Evolutionary conservation across 2,329 filamentous ascomycete species (phyloP), one percentile per base, ranked within the genome.

Genomic region (Ascochyta lentis): DNA sequence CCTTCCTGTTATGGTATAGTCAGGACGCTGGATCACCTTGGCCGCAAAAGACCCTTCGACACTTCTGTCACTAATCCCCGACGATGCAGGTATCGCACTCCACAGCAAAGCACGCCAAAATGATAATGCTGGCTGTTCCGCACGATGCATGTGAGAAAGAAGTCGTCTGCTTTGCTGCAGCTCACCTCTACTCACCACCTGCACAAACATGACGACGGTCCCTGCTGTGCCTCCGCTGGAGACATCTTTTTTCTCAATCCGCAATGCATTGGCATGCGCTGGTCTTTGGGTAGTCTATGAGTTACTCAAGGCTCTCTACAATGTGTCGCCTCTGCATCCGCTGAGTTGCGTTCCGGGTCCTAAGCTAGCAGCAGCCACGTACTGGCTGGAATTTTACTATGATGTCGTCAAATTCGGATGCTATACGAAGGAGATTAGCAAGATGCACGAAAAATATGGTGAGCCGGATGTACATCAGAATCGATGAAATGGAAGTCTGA

Each of bases 401-500:
- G 75, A 78, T 63, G 64, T 73, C 8, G 41, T 73, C 15, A 56
- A 59, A 26, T 61, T 61, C 12, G 74, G 73, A 0, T 65, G 68
- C 43, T 76, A 71, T 39, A 65, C 66, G 0, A 72, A 67, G 27
- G 61, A 73, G 56, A 74, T 78, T 27, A 58, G 66, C 12, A 67
- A 66, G 43, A 66, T 78, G 67, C 76, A 78, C 51, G 57, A 69
- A 38, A 58, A 63, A 51, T 77, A 77, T 58, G 72, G 72, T 74
- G 49, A 46, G 59, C 16, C 13, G 5, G 16, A 8, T 6, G 34
- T 13, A 2, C 9, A 9, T 22, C 39, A 7, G n/a, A 10, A n/a
- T 31, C 4, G 1, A 8, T 6, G 35, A 23, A 15, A 54, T 10
- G 12, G 26, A 7, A 16, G 7, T 34, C 27, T 45, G 34, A 52